Base-by-base conservation (phyloP, 192 early-diverging fungal species). In the Backusella luteola region DNA sequence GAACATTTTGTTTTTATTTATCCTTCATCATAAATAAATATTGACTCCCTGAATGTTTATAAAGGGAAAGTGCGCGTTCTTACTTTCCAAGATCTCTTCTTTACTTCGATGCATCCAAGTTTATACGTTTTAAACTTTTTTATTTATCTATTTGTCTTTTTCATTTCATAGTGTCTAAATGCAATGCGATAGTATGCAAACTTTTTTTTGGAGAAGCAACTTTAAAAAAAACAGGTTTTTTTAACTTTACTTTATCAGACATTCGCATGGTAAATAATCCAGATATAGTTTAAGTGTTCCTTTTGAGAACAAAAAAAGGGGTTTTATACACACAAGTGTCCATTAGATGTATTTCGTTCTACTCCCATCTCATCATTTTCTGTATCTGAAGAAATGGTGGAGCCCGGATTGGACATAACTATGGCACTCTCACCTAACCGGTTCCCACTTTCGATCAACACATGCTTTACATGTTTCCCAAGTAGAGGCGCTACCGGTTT, bases 401-500 rank as follows among this genome's bases (percentile, higher is more conserved):
- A 68, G 15, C 34, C 29, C 5, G 35, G 34, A 68, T 36, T 68
- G 17, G 67, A 68, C 34, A 68, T 34, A 17, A 36, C 8, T 35
- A 68, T 68, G 36, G 34, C 67, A 35, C 34, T 68, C 21, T 68
- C 67, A 4, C 67, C 67, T 12, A 34, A 0, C 6, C 32, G 38
- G 3, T 66, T 56, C 19, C 46, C 46, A 46, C 76, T 71, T 42
- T 73, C 63, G 29, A 78, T 73, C 1, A 78, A 19, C 0, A 71
- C 77, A 49, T 73, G 34, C 19, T 78, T 63, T 34, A 73, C 71
- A 67, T 78, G 59, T 14, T 49, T 71, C n/a, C 77, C 77, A 11
- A 78, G 46, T 19, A 78, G 15, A 52, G 77, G 77, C 15, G 77
- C 77, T 6, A 78, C 44, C 6, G 39, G 71, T 67, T 73, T 71